Evolutionary conservation across 192 early-diverging fungal species (phyloP), one percentile per base, ranked within the genome.

Genomic region (Linnemannia schmuckeri): DNA sequence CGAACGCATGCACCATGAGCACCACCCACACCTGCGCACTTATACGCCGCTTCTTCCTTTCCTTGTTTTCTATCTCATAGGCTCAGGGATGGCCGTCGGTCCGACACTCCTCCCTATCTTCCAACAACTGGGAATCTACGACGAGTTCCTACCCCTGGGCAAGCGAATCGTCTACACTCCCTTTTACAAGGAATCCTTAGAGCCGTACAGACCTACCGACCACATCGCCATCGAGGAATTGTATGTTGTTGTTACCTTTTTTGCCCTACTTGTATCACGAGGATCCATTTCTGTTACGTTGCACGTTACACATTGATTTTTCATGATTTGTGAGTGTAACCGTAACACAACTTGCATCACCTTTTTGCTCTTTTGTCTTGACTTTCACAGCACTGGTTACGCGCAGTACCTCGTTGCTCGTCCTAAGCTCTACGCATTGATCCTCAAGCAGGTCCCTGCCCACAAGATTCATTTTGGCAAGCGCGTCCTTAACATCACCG

Each of bases 381-480:
- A 15, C 13, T 30, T 42, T 47, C 30, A 30, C 61, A 82, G 81
- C 5, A 15, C 44, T 70, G 81, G 81, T 1, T 57, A 71, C 27
- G 4, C 4, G 0, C 15, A 52, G 7, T 47, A 61, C 17, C 41
- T 82, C 30, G 47, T 82, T 20, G 0, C 75, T n/a, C 66, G 81
- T 7, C 74, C 81, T 6, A 17, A 55, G 10, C 70, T 82, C 20
- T 82, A 82, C 38, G 44, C 38, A 6, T 1, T 82, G 1, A 30
- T 82, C 4, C 54, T 24, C 3, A 40, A 20, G 0, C 33, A 33
- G 17, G 30, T 82, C 27, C 81, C 81, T 0, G 7, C 20, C 18
- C n/a, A 77, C n/a, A 76, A 72, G 30, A 72, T 82, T 41, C 81
- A 77, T n/a, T 76, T 78, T 30, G 70, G 52, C 0, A 85, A 89